phyloP scores from a whole-genome alignment of 1,284 basidiomycete genomes.

The Ceraceosorus bombacis region DNA sequence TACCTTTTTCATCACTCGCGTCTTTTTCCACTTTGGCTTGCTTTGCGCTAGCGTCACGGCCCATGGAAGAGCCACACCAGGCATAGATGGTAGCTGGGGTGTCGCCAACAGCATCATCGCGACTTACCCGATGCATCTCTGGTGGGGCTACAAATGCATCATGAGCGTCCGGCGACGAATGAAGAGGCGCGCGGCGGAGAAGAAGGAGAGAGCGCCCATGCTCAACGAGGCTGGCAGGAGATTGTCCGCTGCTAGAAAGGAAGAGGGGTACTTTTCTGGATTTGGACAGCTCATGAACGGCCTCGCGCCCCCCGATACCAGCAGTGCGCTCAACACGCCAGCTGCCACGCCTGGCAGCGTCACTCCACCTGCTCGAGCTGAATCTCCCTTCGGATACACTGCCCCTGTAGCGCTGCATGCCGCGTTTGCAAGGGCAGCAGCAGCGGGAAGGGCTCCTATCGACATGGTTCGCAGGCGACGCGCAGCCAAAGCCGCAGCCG shows the following conservation, averaged over 20 bases:
- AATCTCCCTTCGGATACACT: conserved; percentile 13
- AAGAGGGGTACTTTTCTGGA: conserved; percentile 21
- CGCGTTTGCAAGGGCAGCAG: conserved; percentile 31
- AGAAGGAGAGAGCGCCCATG: conserved; percentile 4
- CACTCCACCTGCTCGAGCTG: conserved; percentile 19
- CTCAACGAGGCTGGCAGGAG: too few species aligned
- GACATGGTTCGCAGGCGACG: conserved; percentile 23
- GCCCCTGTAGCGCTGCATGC: conserved; percentile 27
- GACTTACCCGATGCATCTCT: conserved; percentile 46
- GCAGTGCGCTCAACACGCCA: conserved; percentile 41
- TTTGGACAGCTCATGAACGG: conserved; percentile 38
- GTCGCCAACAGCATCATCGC: conserved; percentile 26
- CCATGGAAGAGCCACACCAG: conserved; percentile 29
- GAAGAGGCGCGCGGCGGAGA: conserved; percentile 35
- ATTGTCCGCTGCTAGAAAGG: conserved; percentile 2
- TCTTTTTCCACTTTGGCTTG: conserved; percentile 41
- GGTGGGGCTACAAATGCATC: conserved; percentile 47
- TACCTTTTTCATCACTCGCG: conserved; percentile 41
- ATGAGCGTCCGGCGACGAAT: conserved; percentile 38
- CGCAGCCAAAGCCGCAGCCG: background rate
- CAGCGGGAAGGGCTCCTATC: conserved; percentile 24
- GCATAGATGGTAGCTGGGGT: conserved; percentile 27
- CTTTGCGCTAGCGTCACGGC: conserved; percentile 24
- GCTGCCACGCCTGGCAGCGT: conserved; percentile 33
- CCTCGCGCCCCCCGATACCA: conserved; percentile 28